These are phyloP conservation scores for Trichoderma guizhouense DNA, from an alignment of 2,329 filamentous ascomycete species.

Conservation along the genomic window DNA sequence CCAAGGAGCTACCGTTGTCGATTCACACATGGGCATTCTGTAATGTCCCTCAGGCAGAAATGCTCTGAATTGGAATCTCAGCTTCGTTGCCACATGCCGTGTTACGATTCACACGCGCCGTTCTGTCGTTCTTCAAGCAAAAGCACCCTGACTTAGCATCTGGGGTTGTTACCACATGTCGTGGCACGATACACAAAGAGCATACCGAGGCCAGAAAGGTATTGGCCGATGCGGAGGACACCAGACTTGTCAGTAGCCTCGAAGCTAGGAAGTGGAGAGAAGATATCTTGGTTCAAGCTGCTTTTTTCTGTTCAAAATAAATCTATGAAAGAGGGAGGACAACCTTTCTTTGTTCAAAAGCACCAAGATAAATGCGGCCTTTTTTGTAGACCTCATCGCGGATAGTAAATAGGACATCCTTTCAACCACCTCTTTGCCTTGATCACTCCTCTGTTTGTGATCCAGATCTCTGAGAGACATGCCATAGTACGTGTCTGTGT, in stretches of 20 bases:
- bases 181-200: neutral
- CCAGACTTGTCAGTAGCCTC: too few species aligned
- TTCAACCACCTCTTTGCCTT: neutral
- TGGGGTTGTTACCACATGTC: neutral
- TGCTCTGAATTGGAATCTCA: neutral
- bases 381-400: neutral
- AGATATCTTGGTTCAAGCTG: neutral
- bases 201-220: neutral
- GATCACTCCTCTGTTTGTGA: neutral
- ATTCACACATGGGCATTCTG: neutral
- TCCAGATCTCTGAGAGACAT: neutral
- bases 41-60: neutral
- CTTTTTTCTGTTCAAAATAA: neutral
- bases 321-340: neutral
- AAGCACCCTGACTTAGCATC: neutral
- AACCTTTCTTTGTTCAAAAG: neutral
- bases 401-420: neutral
- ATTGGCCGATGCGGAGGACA: too few species aligned
- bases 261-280: neutral
- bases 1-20: neutral
- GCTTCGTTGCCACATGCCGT: neutral
- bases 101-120: neutral
- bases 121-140: neutral
- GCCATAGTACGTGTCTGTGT: neutral
- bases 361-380: neutral